Percentiles rank a stretch among this genome's conserved stretches.
Evolutionary conservation across 495 filamentous ascomycete species (phyloP).

Genomic region (Neurospora africana): DNA sequence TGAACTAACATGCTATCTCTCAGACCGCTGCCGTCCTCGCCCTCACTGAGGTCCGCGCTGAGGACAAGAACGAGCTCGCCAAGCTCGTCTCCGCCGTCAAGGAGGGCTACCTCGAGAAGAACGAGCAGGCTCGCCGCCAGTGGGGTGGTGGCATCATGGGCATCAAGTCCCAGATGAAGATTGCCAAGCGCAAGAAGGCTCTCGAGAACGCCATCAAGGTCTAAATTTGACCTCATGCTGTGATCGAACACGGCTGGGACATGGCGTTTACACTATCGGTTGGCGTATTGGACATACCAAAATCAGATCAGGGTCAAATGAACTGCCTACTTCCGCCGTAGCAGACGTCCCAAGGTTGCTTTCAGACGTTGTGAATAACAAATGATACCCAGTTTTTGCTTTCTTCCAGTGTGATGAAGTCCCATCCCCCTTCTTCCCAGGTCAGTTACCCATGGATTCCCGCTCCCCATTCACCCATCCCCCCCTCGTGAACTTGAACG

Average conservation of each 20-base stretch:
- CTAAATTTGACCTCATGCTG: slow-evolving; percentile 38
- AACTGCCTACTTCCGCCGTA: slow-evolving; percentile 23
- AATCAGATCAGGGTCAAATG: slow-evolving; percentile 28
- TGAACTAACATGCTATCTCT: slow-evolving; percentile 13
- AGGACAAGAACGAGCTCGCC: slow-evolving; percentile 95
- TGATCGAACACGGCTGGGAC: slow-evolving; percentile 13
- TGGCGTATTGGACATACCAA: slow-evolving; percentile 30
- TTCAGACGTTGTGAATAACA: not conserved
- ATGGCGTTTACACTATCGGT: slow-evolving; percentile 21
- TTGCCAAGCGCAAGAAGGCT: slow-evolving; percentile 95
- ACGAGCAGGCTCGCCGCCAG: slow-evolving; percentile 82
- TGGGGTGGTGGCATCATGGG: slow-evolving; percentile 99
- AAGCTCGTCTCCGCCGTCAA: slow-evolving; percentile 95
- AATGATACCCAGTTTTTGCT: not conserved
- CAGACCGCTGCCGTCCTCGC: slow-evolving; percentile 94
- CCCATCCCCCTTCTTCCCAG: not conserved
- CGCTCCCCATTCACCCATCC: not conserved
- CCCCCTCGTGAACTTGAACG: not conserved
- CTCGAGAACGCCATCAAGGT: slow-evolving; percentile 90
- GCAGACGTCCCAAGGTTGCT: not conserved
- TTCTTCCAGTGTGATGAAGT: not conserved
- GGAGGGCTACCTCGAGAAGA: slow-evolving; percentile 95
- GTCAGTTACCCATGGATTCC: not conserved
- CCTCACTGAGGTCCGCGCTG: slow-evolving; percentile 87
- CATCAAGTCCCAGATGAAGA: slow-evolving; percentile 83